Evolutionary conservation across 306 rosid species (phyloP).

Genomic region (Potentilla sterilis): DNA sequence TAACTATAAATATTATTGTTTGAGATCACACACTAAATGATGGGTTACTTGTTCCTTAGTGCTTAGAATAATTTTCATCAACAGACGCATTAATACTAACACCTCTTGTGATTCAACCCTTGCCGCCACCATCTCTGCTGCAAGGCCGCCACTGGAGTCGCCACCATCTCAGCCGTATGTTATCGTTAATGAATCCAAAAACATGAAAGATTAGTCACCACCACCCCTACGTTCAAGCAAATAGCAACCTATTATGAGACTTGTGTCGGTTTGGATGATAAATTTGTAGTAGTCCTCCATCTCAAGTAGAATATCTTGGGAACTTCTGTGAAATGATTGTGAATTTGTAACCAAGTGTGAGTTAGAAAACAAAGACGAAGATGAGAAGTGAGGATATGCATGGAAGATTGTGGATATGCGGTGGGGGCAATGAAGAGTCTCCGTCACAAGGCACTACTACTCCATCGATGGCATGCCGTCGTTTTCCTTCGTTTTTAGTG

Average conservation of each 20-base stretch:
- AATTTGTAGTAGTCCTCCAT: neutral
- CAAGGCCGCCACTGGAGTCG: too few species aligned
- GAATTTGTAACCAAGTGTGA: neutral
- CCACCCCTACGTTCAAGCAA: neutral
- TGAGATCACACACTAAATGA: too few species aligned
- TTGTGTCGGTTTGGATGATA: constrained; percentile 3
- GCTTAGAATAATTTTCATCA: too few species aligned
- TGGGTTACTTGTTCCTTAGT: too few species aligned
- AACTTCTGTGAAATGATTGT: neutral
- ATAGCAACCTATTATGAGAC: neutral
- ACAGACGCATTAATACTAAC: too few species aligned
- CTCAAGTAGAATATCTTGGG: neutral
- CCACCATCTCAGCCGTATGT: too few species aligned
- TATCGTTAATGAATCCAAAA: too few species aligned
- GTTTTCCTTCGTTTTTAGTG: neutral
- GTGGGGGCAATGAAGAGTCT: neutral
- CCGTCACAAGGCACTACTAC: neutral
- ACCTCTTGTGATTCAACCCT: too few species aligned
- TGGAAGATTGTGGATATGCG: neutral
- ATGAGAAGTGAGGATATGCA: neutral
- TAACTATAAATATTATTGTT: too few species aligned
- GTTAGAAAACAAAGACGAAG: neutral
- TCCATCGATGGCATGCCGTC: neutral
- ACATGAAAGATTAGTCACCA: neutral
- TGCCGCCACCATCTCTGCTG: too few species aligned